A percentile compares a stretch with the other conserved stretches of the same genome.
Evolutionary conservation across 1,284 basidiomycete species (phyloP).

Genomic region (Microbotryum intermedium): DNA sequence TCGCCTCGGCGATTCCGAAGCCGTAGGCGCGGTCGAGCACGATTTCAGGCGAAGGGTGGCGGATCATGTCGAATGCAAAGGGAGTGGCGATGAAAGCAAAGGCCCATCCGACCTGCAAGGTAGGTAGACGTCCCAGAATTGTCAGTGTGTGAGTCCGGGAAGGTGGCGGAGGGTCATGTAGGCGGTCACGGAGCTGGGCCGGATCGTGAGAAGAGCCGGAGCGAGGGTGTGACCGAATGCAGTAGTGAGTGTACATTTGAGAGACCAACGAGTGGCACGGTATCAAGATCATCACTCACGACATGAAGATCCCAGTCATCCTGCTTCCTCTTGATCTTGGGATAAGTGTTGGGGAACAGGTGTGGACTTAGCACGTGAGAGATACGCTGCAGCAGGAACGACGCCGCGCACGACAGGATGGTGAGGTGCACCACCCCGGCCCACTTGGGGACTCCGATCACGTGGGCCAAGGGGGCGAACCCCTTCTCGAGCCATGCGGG

Average conservation of each 20-base stretch:
- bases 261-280: constrained; percentile 30
- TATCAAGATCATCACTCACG: constrained; percentile 30
- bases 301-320: constrained; percentile 40
- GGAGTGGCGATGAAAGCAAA: constrained; percentile 25
- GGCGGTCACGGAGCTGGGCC: neutral
- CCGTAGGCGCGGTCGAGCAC: constrained; percentile 20
- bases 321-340: constrained; percentile 33
- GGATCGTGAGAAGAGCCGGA: neutral
- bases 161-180: neutral
- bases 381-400: constrained; percentile 36
- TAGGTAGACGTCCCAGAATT: constrained; percentile 23
- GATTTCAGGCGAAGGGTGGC: constrained; percentile 12
- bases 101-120: constrained; percentile 35
- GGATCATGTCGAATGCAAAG: constrained; percentile 13
- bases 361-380: constrained; percentile 33
- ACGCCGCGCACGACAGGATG: constrained; percentile 34
- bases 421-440: constrained; percentile 34
- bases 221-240: constrained; percentile 30
- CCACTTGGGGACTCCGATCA: constrained; percentile 33
- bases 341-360: constrained; percentile 36
- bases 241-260: neutral
- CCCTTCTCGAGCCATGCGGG: constrained; percentile 1
- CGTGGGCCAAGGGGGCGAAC: constrained; percentile 25
- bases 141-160: neutral
- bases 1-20: constrained; percentile 11